These are phyloP conservation scores for Xylariaceae sp. DNA, from an alignment of 2,329 filamentous ascomycete genomes.

Conservation along the genomic window DNA sequence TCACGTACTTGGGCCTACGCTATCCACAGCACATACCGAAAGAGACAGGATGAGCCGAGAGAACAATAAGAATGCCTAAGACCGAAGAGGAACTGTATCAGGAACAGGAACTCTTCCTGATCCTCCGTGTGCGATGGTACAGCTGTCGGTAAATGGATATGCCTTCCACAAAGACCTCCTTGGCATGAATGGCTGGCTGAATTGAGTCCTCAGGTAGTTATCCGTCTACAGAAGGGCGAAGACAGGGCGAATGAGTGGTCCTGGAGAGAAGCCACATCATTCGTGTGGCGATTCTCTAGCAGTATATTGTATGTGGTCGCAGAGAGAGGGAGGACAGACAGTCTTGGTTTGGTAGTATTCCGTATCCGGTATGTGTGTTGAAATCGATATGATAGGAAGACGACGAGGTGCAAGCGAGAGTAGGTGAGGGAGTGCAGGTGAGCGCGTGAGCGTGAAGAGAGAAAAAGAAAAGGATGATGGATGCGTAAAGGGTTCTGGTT, in stretches of 20 bases:
- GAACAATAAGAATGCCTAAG: not conserved
- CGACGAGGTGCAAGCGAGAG: too few species aligned
- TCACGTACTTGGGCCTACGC: not conserved
- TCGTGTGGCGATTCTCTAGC: not conserved
- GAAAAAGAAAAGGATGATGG: not conserved
- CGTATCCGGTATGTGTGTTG: too few species aligned
- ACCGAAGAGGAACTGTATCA: too few species aligned
- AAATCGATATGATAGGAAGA: too few species aligned
- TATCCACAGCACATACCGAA: not conserved
- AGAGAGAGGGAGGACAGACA: not conserved
- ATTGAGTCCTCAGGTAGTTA: not conserved
- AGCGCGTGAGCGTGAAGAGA: too few species aligned
- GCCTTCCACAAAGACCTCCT: not conserved
- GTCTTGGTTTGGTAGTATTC: too few species aligned
- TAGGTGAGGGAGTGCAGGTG: too few species aligned
- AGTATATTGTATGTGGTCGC: not conserved
- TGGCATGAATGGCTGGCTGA: slow-evolving; percentile 1
- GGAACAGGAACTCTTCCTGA: not conserved
- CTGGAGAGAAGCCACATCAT: not conserved
- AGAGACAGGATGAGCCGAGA: not conserved
- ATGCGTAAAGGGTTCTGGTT: not conserved
- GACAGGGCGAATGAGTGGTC: not conserved
- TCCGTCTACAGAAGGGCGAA: not conserved
- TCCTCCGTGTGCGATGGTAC: not conserved
- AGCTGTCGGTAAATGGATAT: not conserved